A percentile compares a stretch with the other conserved stretches of the same genome.
Conservation (phyloP, 352 stramenopile species). For the Pythium guiyangense region DNA sequence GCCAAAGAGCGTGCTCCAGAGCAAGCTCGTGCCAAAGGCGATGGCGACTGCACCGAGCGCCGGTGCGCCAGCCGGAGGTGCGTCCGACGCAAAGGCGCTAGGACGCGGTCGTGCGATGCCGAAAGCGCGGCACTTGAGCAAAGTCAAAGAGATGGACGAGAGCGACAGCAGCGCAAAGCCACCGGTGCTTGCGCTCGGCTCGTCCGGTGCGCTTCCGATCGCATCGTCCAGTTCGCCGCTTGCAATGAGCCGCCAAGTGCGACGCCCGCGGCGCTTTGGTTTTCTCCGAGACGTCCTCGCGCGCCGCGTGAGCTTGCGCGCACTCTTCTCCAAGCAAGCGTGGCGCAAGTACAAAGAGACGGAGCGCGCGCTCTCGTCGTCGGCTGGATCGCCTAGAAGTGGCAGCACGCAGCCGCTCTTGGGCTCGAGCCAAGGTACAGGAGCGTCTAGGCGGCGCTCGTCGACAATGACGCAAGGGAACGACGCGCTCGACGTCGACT, state of each 20-base stretch:
- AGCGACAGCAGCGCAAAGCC: not conserved
- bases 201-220: constrained; percentile 2
- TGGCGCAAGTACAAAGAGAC: constrained; percentile 61
- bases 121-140: constrained; percentile 5
- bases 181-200: not conserved
- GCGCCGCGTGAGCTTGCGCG: constrained; percentile 23
- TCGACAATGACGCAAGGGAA: constrained; percentile 15
- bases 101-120: not conserved
- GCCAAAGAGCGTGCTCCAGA: constrained; percentile 33
- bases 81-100: not conserved
- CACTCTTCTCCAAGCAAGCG: constrained; percentile 40
- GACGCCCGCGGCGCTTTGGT: constrained; percentile 22
- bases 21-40: constrained; percentile 8
- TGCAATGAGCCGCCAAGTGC: constrained; percentile 6
- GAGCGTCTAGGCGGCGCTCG: constrained; percentile 6
- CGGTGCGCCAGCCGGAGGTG: not conserved
- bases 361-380: constrained; percentile 10
- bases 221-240: constrained; percentile 6
- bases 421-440: not conserved
- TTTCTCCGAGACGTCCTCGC: constrained; percentile 32
- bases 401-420: constrained; percentile 17
- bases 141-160: constrained; percentile 7
- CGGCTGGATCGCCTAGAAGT: constrained; percentile 11
- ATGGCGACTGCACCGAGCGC: not conserved
- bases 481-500: constrained; percentile 33